These are phyloP conservation scores for Phialophora verrucosa DNA, from an alignment of 2,329 filamentous ascomycete genomes.

Conservation along the genomic window DNA sequence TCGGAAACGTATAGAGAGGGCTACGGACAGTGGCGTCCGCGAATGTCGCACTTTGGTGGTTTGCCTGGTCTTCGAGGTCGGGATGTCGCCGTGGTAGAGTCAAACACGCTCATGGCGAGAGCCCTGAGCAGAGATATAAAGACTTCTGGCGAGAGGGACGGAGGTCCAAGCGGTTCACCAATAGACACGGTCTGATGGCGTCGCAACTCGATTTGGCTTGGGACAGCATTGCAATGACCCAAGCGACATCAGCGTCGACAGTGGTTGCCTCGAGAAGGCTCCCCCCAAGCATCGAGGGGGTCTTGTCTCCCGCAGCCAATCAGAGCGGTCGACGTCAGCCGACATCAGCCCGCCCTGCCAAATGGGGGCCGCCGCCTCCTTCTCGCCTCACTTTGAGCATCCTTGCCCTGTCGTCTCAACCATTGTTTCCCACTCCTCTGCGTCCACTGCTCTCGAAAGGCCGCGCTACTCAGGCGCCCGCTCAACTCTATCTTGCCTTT, in stretches of 20 bases:
- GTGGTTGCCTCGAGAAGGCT: constrained; percentile 12
- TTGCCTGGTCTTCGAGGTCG: neutral
- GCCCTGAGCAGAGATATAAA: constrained; percentile 20
- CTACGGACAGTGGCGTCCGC: neutral
- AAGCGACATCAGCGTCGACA: constrained; percentile 1
- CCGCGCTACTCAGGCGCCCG: constrained; percentile 18
- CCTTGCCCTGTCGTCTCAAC: constrained; percentile 13
- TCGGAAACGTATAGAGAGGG: constrained; percentile 19
- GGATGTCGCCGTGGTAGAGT: constrained; percentile 11
- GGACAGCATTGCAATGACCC: constrained; percentile 7
- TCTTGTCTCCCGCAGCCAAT: constrained; percentile 1
- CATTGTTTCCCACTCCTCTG: constrained; percentile 1
- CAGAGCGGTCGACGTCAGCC: constrained; percentile 3
- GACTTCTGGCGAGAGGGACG: neutral
- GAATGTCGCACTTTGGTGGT: neutral
- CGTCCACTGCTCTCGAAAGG: neutral
- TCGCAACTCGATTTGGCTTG: neutral
- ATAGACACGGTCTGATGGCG: neutral
- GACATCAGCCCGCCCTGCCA: constrained; percentile 18
- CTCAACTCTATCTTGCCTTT: constrained; percentile 12
- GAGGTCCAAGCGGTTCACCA: neutral
- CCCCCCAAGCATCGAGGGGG: neutral
- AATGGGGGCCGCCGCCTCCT: constrained; percentile 12
- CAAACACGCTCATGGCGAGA: constrained; percentile 2
- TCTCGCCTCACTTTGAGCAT: constrained; percentile 19